Evolutionary conservation across 768 basidiomycete species (phyloP).

Genomic region (Russula vinacea): DNA sequence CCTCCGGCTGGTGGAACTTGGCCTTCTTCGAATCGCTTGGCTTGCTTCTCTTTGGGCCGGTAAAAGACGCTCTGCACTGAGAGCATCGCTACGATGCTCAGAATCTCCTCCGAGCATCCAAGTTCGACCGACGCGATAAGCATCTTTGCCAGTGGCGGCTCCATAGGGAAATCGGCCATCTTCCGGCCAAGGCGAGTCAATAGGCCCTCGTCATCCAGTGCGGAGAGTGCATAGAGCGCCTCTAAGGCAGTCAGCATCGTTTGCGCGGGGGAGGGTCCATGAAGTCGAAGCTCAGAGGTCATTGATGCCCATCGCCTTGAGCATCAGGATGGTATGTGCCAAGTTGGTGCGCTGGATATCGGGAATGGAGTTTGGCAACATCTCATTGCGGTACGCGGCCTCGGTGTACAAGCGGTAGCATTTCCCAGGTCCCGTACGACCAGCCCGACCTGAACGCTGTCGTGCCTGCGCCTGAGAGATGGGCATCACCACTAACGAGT

Average conservation of each 20-base stretch:
- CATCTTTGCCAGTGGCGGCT: conserved; percentile 95
- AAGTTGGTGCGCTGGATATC: conserved; percentile 97
- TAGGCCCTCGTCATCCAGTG: conserved; percentile 94
- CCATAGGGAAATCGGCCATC: conserved; percentile 99
- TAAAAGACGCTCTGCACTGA: conserved; percentile 97
- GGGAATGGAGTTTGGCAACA: conserved; percentile 95
- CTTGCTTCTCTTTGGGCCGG: conserved; percentile 99
- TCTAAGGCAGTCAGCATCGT: conserved; percentile 97
- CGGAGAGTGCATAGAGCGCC: conserved; percentile 90
- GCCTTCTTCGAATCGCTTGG: conserved; percentile 99
- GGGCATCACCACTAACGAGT: conserved; percentile 96
- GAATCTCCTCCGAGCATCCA: conserved; percentile 96
- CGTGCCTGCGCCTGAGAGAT: conserved; percentile 98
- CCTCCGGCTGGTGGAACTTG: conserved; percentile 99
- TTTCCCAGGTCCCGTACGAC: conserved; percentile 96
- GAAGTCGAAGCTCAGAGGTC: conserved; percentile 98
- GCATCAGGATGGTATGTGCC: conserved; percentile 85
- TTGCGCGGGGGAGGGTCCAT: conserved; percentile 99
- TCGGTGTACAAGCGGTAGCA: conserved; percentile 98
- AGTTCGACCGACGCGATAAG: conserved; percentile 95
- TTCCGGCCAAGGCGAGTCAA: conserved; percentile 92
- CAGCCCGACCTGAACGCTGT: conserved; percentile 93
- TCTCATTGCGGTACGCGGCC: conserved; percentile 97
- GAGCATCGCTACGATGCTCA: conserved; percentile 96
- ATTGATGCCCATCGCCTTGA: conserved; percentile 99